Evolutionary conservation across 176 grass and related monocot genomes (phyloP).

Genomic region (Rhynchospora tenuis): DNA sequence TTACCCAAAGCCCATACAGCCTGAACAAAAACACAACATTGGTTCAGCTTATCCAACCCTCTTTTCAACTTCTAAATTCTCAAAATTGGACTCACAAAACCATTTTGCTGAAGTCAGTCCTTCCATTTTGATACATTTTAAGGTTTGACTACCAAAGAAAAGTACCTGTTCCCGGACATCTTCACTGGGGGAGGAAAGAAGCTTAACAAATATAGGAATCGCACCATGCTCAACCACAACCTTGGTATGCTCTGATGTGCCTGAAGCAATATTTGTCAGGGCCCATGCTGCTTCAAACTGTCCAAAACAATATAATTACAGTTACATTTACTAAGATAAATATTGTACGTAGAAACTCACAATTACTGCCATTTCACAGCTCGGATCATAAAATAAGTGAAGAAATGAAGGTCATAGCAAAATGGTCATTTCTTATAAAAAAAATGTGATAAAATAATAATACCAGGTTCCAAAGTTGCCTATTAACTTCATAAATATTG

Average conservation of each 20-base stretch:
- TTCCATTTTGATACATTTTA: not conserved
- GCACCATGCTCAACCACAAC: constrained; percentile 83
- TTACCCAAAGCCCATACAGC: constrained; percentile 95
- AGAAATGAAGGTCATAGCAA: not conserved
- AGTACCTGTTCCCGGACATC: constrained; percentile 84
- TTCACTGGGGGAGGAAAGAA: constrained; percentile 65
- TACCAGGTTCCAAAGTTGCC: not conserved
- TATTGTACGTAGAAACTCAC: not conserved
- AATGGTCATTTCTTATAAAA: not conserved
- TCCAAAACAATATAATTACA: not conserved
- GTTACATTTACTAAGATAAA: not conserved
- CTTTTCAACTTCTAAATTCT: not conserved
- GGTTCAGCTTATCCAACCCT: not conserved
- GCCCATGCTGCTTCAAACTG: constrained; percentile 99
- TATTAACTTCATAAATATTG: not conserved
- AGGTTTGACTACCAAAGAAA: not conserved
- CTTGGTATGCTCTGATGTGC: constrained; percentile 85
- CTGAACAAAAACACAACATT: constrained; percentile 29
- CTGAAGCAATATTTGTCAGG: constrained; percentile 89
- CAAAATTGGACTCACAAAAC: not conserved
- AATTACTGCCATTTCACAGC: too few relatives aligned
- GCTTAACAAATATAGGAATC: constrained; percentile 83
- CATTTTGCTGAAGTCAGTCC: not conserved
- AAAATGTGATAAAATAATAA: not conserved
- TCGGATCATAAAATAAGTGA: not conserved